phyloP scores from a whole-genome alignment of 108 stramenopile species.

The Craspedostauros australis region DNA sequence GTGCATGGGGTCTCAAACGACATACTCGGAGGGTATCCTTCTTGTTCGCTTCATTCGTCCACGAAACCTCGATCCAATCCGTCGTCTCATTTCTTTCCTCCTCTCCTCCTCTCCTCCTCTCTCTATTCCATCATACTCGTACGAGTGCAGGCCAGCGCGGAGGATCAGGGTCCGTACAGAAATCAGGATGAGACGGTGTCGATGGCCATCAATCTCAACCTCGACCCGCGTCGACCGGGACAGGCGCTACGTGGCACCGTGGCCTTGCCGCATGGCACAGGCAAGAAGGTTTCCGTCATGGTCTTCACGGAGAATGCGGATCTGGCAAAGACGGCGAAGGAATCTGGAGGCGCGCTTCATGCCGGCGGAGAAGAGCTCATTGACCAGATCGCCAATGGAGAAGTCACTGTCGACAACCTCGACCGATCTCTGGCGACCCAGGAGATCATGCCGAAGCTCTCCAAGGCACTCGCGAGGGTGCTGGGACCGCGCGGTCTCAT shows the following conservation, averaged over 20 bases:
- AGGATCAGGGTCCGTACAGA: constrained; percentile 36
- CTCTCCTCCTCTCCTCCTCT: neutral
- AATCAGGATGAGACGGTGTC: constrained; percentile 83
- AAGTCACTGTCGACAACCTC: constrained; percentile 44
- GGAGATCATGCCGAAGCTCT: constrained; percentile 74
- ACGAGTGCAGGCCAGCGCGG: neutral
- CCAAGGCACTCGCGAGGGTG: constrained; percentile 67
- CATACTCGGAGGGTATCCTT: neutral
- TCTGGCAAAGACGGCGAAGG: constrained; percentile 53
- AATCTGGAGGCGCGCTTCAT: constrained; percentile 59
- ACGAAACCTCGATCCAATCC: neutral
- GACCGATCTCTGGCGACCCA: constrained; percentile 84
- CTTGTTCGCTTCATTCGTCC: neutral
- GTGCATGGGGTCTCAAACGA: neutral
- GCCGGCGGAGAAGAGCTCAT: constrained; percentile 86
- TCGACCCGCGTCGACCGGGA: constrained; percentile 94
- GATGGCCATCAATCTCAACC: constrained; percentile 78
- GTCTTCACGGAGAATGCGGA: constrained; percentile 82
- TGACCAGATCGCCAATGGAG: constrained; percentile 65
- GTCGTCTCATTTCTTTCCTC: neutral
- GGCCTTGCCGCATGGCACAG: constrained; percentile 88
- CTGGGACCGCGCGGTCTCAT: constrained; percentile 94
- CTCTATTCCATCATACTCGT: neutral
- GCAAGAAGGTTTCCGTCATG: constrained; percentile 78
- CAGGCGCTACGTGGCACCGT: constrained; percentile 84